Percentiles rank a stretch among this genome's conserved stretches.
phyloP scores from a whole-genome alignment of 2,329 filamentous ascomycete species.

The Aspergillus quadrilineatus region DNA sequence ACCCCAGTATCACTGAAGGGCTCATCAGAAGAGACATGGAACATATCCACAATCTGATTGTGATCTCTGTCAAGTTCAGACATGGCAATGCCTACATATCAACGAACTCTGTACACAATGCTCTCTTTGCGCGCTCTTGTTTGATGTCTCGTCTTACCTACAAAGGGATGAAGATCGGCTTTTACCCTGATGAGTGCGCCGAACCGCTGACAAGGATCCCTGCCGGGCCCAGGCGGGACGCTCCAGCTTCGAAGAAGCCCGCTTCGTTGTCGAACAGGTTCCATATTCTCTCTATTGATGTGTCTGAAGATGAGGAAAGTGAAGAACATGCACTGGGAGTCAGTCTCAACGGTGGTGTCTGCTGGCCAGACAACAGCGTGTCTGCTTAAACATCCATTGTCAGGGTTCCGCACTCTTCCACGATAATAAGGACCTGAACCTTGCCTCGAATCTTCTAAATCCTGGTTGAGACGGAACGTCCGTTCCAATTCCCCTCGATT shows the following conservation, averaged over 20 bases:
- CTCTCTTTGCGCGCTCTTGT: constrained; percentile 72
- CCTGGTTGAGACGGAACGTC: too few relatives aligned
- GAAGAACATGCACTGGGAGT: constrained; percentile 30
- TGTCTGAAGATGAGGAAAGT: constrained; percentile 34
- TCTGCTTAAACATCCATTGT: constrained; percentile 9
- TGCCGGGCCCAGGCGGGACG: constrained; percentile 29
- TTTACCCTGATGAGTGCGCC: constrained; percentile 70
- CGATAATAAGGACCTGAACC: too few relatives aligned
- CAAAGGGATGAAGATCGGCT: constrained; percentile 69
- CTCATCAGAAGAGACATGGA: constrained; percentile 71
- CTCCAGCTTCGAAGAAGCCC: constrained; percentile 36
- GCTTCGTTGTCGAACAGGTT: constrained; percentile 58
- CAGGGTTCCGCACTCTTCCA: too few relatives aligned
- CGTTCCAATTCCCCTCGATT: too few relatives aligned
- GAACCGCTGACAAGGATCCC: constrained; percentile 51
- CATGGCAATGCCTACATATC: constrained; percentile 64
- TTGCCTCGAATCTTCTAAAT: too few relatives aligned
- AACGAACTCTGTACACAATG: constrained; percentile 74
- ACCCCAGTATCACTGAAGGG: constrained; percentile 60
- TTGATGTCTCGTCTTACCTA: constrained; percentile 70
- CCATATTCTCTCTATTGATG: constrained; percentile 56
- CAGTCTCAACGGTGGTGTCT: constrained; percentile 15
- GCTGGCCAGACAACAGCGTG: constrained; percentile 20
- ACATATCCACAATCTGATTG: constrained; percentile 75
- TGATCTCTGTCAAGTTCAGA: constrained; percentile 64